phyloP scores from a whole-genome alignment of 2,329 filamentous ascomycete species.

The Cordyceps javanica region DNA sequence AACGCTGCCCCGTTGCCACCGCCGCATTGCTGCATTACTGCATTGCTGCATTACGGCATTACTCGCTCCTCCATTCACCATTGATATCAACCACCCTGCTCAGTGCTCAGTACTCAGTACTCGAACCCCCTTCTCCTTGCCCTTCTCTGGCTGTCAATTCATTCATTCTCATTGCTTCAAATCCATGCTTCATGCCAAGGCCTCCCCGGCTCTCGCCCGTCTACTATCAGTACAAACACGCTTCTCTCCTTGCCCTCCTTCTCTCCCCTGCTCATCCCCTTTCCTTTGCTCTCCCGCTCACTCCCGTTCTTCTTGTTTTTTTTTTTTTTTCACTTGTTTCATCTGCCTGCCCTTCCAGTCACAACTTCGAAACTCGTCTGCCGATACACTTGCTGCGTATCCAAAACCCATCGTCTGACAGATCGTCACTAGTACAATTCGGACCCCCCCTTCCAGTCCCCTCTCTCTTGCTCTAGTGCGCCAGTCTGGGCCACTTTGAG shows the following conservation, averaged over 20 bases:
- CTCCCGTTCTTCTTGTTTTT: neutral
- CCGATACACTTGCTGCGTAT: constrained; percentile 3
- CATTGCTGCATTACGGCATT: no score
- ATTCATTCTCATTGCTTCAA: neutral
- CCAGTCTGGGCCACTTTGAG: neutral
- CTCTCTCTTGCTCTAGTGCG: constrained; percentile 12
- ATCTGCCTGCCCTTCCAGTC: neutral
- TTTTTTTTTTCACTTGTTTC: neutral
- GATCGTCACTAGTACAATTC: constrained; percentile 10
- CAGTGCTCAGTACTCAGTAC: neutral
- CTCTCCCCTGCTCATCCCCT: no score
- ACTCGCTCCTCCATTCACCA: no score
- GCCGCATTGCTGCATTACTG: no score
- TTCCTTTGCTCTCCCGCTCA: neutral
- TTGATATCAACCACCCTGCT: no score
- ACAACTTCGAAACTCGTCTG: constrained; percentile 3
- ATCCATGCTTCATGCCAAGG: neutral
- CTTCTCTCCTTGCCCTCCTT: no score
- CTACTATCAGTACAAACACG: neutral
- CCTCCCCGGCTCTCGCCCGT: neutral
- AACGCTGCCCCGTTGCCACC: no score
- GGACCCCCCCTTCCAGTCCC: neutral
- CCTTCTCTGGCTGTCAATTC: neutral
- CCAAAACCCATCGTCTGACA: constrained; percentile 12
- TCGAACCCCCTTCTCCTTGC: neutral